These are phyloP conservation scores for Physcomitrium patens DNA, from an alignment of 225 moss, liverwort and hornwort species.

Conservation along the genomic window DNA sequence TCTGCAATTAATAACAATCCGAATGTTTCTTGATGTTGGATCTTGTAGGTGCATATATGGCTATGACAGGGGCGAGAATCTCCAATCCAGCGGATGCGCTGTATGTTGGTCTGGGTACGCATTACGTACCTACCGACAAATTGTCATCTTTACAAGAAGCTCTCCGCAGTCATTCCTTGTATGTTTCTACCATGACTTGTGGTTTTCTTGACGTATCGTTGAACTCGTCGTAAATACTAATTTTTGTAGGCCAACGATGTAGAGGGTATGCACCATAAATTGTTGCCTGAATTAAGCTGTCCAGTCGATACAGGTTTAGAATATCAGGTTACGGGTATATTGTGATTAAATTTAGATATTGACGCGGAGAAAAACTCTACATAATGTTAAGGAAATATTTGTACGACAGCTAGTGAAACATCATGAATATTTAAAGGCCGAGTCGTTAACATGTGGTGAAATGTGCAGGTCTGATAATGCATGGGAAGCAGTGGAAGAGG, in stretches of 20 bases:
- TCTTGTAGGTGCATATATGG: slow-evolving; percentile 66
- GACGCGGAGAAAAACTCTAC: not conserved
- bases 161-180: slow-evolving; percentile 49
- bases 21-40: slow-evolving; percentile 11
- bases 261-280: slow-evolving; percentile 1
- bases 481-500: slow-evolving; percentile 53
- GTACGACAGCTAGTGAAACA: not conserved
- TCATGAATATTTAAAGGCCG: not conserved
- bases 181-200: slow-evolving; percentile 29
- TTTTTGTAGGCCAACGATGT: not conserved
- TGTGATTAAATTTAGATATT: not conserved
- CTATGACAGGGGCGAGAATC: slow-evolving; percentile 65
- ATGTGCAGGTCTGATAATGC: slow-evolving; percentile 56
- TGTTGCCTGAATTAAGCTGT: not conserved
- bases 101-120: slow-evolving; percentile 65
- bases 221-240: not conserved
- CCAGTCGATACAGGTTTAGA: not conserved
- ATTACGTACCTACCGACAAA: slow-evolving; percentile 60
- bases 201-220: not conserved
- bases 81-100: slow-evolving; percentile 72
- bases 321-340: not conserved
- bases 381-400: not conserved
- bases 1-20: not conserved
- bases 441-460: not conserved
- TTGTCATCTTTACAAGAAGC: slow-evolving; percentile 56